Evolutionary conservation across 768 basidiomycete genomes (phyloP), one percentile per base, ranked within the genome.

Genomic region (Suillus plorans): DNA sequence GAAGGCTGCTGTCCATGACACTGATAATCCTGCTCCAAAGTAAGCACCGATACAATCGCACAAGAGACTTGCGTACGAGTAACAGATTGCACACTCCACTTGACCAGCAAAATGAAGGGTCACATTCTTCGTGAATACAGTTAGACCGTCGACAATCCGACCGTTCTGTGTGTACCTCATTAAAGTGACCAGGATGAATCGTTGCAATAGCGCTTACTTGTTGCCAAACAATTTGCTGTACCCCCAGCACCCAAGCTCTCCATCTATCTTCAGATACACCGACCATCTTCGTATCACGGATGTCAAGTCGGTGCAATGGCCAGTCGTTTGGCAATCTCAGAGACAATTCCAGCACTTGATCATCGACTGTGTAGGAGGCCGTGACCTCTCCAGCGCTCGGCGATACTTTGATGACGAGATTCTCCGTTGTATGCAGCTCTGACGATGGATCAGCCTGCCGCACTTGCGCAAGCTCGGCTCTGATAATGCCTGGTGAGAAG

Each of bases 11-110:
- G 72, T 99, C 97, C 78, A 88, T 90, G 52, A 94, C 87, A 69
- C 90, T 94, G 72, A 98, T 95, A 67, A 98, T 93, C 5, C 94
- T 96, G 76, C 10, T 66, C 8, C 52, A 45, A 61, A 49, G 57
- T 55, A 25, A 39, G 37, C 25, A 12, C 18, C 0, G 22, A 64
- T 13, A 8, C 72, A 6, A 44, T 9, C 3, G 45, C 18, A 62
- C 6, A 22, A 49, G 57, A 18, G 12, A 34, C 0, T 62, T 28
- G 10, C 63, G 74, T 90, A 95, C 90, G 92, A 94, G 75, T 96
- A 97, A 72, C 95, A 97, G 65, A 99, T 98, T 1, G 97, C 94
- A 76, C 97, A 99, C 70, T 97, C 95, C 3, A 92, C 92, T 74
- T 95, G 91, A 7, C 97, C 97, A 68, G 97, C 94, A 71, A 99